Percentiles rank a stretch among this genome's conserved stretches.
Evolutionary conservation across 345 rosid species (phyloP).

Genomic region (Populus davidiana): DNA sequence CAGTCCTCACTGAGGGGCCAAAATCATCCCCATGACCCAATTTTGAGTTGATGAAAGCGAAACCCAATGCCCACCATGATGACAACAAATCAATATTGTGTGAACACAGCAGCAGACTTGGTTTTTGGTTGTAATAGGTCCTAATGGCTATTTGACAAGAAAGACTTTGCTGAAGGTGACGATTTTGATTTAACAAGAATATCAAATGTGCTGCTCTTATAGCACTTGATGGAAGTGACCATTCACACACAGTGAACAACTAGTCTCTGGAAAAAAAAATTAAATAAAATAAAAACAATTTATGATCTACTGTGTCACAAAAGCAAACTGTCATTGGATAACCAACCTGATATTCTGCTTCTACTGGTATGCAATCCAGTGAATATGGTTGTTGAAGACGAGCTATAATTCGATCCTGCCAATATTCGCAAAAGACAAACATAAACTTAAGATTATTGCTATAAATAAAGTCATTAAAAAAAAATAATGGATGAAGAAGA

Average conservation of each 20-base stretch:
- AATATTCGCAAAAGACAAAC: conserved; percentile 10
- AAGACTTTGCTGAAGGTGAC: background rate
- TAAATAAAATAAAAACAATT: background rate
- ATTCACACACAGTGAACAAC: background rate
- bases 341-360: conserved; percentile 95
- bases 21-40: background rate
- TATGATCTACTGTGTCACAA: background rate
- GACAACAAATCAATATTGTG: background rate
- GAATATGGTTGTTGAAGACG: conserved; percentile 99
- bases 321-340: background rate
- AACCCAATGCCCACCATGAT: background rate
- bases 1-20: background rate
- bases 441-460: background rate
- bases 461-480: background rate
- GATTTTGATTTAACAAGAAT: background rate
- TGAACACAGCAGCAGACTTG: background rate
- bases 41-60: background rate
- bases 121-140: background rate
- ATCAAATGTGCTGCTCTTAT: background rate
- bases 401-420: conserved; percentile 93
- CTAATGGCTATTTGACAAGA: background rate
- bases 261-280: background rate
- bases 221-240: background rate
- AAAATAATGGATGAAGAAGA: background rate
- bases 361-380: conserved; percentile 96